Conservation (phyloP, 2,329 filamentous ascomycete species). For the Coleophoma cylindrospora region DNA sequence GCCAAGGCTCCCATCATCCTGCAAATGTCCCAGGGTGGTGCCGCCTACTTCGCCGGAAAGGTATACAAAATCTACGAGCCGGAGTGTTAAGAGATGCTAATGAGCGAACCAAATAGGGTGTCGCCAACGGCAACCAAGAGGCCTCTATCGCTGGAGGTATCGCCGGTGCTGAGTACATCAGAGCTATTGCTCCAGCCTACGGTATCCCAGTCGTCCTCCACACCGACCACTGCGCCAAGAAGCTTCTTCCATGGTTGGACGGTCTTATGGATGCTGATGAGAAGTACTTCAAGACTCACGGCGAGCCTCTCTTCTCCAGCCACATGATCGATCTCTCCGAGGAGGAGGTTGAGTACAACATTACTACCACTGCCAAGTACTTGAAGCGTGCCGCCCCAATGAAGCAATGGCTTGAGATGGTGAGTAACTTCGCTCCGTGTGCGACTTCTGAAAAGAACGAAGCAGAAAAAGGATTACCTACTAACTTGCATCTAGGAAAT, state of each 20-base stretch:
- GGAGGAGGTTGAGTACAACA: slow-evolving; percentile 86
- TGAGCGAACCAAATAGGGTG: slow-evolving; percentile 44
- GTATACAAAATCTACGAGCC: slow-evolving; percentile 29
- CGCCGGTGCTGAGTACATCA: slow-evolving; percentile 90
- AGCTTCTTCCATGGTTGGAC: slow-evolving; percentile 96
- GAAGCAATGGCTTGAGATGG: slow-evolving; percentile 99
- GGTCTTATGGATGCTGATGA: slow-evolving; percentile 94
- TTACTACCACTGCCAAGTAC: slow-evolving; percentile 87
- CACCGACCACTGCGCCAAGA: slow-evolving; percentile 99
- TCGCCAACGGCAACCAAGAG: slow-evolving; percentile 76
- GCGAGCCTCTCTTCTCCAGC: slow-evolving; percentile 87
- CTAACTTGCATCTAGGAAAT: slow-evolving; percentile 53
- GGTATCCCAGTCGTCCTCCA: slow-evolving; percentile 88
- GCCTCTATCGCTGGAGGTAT: slow-evolving; percentile 85
- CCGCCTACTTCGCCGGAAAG: slow-evolving; percentile 90
- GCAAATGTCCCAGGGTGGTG: slow-evolving; percentile 89
- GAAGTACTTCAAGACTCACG: slow-evolving; percentile 87
- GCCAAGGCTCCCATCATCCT: slow-evolving; percentile 88
- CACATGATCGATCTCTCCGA: slow-evolving; percentile 99
- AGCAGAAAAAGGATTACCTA: background rate
- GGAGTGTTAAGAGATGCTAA: slow-evolving; percentile 4
- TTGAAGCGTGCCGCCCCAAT: slow-evolving; percentile 90
- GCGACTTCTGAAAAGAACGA: no score
- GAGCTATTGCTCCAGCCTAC: slow-evolving; percentile 79
- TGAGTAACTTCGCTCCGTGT: slow-evolving; percentile 30